Evolutionary conservation across 2,329 filamentous ascomycete species (phyloP), one percentile per base, ranked within the genome.

Genomic region (Alternaria atra): DNA sequence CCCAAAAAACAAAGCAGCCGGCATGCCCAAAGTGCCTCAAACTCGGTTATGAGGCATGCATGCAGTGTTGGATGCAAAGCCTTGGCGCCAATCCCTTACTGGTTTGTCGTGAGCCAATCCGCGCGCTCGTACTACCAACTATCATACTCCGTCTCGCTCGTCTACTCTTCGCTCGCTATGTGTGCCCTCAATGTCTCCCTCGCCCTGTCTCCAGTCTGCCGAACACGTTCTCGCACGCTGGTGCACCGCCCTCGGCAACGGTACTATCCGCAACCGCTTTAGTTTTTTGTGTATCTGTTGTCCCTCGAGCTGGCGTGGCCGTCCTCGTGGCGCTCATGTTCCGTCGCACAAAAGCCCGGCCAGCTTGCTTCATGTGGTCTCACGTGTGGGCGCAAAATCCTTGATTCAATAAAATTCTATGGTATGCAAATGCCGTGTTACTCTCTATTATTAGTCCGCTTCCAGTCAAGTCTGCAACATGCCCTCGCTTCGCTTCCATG

Each of bases 281-380:
- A 52, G 55, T 61, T 61, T 35, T 59, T 65, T 58, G 70, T 72
- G 66, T 64, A 52, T 59, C 71, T 64, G 23, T 52, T 58, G 61
- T 65, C 67, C 70, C 67, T 72, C 66, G 61, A 67, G 65, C 67
- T 72, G 72, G 72, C 72, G 60, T 75, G 70, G 68, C 73, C 69
- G 61, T 68, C 70, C 76, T 78, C 74, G 76, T 77, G 76, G 75
- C 73, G 74, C 69, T 62, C 65, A 57, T 52, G 58, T 63, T 64
- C 35, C 30, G 72, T 77, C 53, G 56, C 67, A 76, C 76, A 72
- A 63, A 52, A 62, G 65, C 64, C 68, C 67, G 42, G 63, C 67
- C 72, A 67, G 58, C 71, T 52, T 74, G 74, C 74, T 70, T 73
- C 70, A 77, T 65, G 60, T 70, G 40, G 73, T 74, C 68, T 77